Conservation (phyloP, 129 eudicot species). For the Pittosporum tobira region DNA sequence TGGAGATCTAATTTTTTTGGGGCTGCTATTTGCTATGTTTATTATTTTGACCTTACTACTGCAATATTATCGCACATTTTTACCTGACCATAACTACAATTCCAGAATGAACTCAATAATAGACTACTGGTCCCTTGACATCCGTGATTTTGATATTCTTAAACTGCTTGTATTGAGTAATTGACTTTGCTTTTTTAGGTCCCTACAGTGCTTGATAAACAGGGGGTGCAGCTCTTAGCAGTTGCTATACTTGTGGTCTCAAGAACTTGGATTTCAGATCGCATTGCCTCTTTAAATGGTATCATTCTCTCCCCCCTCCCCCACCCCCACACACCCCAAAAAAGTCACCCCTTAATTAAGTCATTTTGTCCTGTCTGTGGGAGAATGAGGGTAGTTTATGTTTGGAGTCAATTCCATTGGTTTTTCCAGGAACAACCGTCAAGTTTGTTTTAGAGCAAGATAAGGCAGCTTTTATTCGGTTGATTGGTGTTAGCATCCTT, state of each 20-base stretch:
- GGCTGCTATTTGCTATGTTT: background rate
- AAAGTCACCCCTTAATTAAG: background rate
- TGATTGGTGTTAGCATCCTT: conserved; percentile 85
- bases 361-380: background rate
- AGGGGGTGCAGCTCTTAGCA: conserved; percentile 92
- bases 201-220: conserved; percentile 89
- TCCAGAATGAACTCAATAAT: background rate
- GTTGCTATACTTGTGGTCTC: conserved; percentile 88
- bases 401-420: background rate
- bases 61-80: too few relatives aligned
- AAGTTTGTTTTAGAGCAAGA: conserved; percentile 94
- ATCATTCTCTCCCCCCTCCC: conserved; percentile 9
- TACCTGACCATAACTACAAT: too few relatives aligned
- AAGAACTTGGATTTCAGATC: conserved; percentile 91
- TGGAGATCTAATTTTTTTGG: background rate
- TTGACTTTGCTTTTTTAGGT: conserved; percentile 52
- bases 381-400: background rate
- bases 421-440: conserved; percentile 77
- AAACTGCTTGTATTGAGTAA: background rate
- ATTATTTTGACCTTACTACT: too few relatives aligned
- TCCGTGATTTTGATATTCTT: background rate
- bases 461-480: conserved; percentile 73
- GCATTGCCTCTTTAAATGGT: conserved; percentile 98
- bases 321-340: background rate
- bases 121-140: background rate